These are phyloP conservation scores for Diutina rugosa DNA, from an alignment of 1,139 yeast genomes.

Conservation along the genomic window DNA sequence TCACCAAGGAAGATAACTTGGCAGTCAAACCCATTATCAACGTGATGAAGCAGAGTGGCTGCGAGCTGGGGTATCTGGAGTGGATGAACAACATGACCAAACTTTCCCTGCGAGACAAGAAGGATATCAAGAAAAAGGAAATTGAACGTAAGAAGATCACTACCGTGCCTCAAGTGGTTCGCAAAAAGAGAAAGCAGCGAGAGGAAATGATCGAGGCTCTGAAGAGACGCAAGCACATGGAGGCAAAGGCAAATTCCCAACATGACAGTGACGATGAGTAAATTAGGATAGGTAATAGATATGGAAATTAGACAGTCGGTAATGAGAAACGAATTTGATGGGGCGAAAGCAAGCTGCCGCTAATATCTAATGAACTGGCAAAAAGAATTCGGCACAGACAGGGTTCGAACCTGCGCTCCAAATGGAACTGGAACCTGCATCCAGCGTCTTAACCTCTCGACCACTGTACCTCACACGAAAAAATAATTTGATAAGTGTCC, in stretches of 20 bases:
- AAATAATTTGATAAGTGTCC: not conserved
- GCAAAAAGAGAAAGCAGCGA: constrained; percentile 49
- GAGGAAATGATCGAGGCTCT: constrained; percentile 72
- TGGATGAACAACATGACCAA: constrained; percentile 82
- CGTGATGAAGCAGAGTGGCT: constrained; percentile 91
- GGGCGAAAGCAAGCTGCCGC: not conserved
- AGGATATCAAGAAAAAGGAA: constrained; percentile 45
- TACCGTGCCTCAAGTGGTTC: constrained; percentile 69
- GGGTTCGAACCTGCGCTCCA: constrained; percentile 3
- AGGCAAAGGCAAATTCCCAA: not conserved
- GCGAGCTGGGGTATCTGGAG: constrained; percentile 46
- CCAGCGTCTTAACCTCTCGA: constrained; percentile 2
- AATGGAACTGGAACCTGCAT: constrained; percentile 2
- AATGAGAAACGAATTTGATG: no score
- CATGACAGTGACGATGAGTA: constrained; percentile 3
- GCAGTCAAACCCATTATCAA: constrained; percentile 77
- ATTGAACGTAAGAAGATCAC: constrained; percentile 64
- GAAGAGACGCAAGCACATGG: constrained; percentile 38
- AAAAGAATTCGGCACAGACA: constrained; percentile 1
- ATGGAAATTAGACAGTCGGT: not conserved
- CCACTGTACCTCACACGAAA: not conserved
- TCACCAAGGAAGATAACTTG: constrained; percentile 76
- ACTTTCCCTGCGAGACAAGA: constrained; percentile 54
- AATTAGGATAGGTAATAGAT: not conserved
- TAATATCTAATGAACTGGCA: not conserved